A percentile compares a stretch with the other conserved stretches of the same genome.
Conservation (phyloP, 2,329 filamentous ascomycete genomes). For the Orbilia oligospora region DNA sequence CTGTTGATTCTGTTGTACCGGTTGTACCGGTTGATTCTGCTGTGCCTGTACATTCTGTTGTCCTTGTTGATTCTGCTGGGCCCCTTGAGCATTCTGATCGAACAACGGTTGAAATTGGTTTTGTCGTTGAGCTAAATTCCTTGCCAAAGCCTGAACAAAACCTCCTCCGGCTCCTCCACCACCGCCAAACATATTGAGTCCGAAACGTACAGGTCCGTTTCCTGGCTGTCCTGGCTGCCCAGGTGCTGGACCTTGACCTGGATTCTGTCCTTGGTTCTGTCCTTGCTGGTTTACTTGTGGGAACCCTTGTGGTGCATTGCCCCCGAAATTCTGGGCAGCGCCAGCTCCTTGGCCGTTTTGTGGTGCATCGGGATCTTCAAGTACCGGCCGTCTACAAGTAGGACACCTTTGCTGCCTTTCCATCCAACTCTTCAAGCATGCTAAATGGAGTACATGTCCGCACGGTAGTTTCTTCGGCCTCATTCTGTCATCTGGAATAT, state of each 20-base stretch:
- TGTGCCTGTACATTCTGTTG: neutral
- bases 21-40: too few relatives aligned
- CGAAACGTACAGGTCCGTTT: slow-evolving; percentile 24
- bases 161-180: slow-evolving; percentile 30
- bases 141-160: slow-evolving; percentile 37
- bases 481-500: slow-evolving; percentile 71
- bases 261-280: slow-evolving; percentile 23
- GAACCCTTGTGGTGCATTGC: neutral
- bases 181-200: slow-evolving; percentile 35
- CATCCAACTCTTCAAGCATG: slow-evolving; percentile 95
- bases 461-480: slow-evolving; percentile 96
- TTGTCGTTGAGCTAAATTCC: slow-evolving; percentile 40
- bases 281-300: neutral
- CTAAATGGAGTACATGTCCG: slow-evolving; percentile 93
- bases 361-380: slow-evolving; percentile 68
- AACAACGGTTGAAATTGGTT: slow-evolving; percentile 26
- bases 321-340: neutral
- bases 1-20: neutral
- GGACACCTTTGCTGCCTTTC: slow-evolving; percentile 98
- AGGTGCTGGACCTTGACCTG: slow-evolving; percentile 7
- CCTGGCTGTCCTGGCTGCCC: slow-evolving; percentile 21
- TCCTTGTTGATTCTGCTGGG: slow-evolving; percentile 20
- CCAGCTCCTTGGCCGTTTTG: neutral
- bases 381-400: slow-evolving; percentile 87
- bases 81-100: slow-evolving; percentile 9